A percentile compares a stretch with the other conserved stretches of the same genome.
These are phyloP conservation scores for Apostasia ramifera DNA, from an alignment of 106 monocot genomes.

Conservation along the genomic window DNA sequence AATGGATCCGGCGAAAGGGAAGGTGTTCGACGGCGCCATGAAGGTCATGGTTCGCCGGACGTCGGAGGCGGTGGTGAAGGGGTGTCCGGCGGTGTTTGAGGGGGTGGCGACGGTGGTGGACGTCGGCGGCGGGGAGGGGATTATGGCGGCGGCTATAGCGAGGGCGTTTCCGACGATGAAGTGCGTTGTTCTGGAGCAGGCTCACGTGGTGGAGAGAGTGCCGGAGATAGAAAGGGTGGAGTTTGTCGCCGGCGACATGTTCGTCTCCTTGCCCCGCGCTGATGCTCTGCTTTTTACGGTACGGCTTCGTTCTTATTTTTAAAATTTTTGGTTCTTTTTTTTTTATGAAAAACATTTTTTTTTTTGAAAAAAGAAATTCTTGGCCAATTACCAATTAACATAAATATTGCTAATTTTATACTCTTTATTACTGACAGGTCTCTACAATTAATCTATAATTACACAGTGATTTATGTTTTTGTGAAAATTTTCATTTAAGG, in stretches of 20 bases:
- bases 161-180: constrained; percentile 8
- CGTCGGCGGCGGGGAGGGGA: constrained; percentile 17
- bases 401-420: too few relatives aligned
- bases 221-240: background rate
- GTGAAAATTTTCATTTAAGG: too few relatives aligned
- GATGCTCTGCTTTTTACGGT: constrained; percentile 14
- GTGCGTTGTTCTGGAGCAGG: constrained; percentile 10
- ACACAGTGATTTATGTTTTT: too few relatives aligned
- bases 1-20: background rate
- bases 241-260: constrained; percentile 10
- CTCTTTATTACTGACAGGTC: too few relatives aligned
- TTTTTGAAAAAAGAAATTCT: too few relatives aligned
- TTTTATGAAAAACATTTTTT: too few relatives aligned
- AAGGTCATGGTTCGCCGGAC: background rate
- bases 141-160: constrained; percentile 1
- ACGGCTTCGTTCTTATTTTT: background rate
- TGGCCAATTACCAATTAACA: too few relatives aligned
- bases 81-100: background rate
- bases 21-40: constrained; percentile 14
- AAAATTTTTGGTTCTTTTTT: too few relatives aligned
- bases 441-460: too few relatives aligned
- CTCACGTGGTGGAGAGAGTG: constrained; percentile 6
- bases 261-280: constrained; percentile 1
- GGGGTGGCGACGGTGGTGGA: constrained; percentile 18
- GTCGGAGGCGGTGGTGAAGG: background rate